Base-by-base conservation (phyloP, 441 rosid species). In the Raphanus hybrid region DNA sequence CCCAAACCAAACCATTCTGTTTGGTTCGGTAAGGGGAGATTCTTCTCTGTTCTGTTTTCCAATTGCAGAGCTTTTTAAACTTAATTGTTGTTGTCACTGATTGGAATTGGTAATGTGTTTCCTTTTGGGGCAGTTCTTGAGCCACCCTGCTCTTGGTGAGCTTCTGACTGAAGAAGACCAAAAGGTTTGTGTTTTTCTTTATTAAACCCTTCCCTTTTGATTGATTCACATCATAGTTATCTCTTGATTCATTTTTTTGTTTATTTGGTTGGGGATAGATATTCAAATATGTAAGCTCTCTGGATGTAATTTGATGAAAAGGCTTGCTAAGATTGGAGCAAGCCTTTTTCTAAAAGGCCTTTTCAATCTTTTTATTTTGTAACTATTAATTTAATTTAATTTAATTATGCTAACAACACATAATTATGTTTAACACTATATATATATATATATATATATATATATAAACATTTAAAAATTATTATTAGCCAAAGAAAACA, bases 91-190 rank as follows among this genome's bases (percentile, higher is more conserved):
- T 76, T 52, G 58, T 16, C 70, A 26, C 54, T 41, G 0, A 29
- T 10, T 64, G 34, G 45, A 20, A 18, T 73, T 18, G 6, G 63
- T 2, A 43, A 9, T 71, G 23, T 70, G 37, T 14, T 62, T 14
- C 0, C 52, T 70, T 54, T 85, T 59, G 23, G 23, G 55, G 83
- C 87, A 94, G 98, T 89, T 94, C 78, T 67, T 90, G 82, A 90
- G 96, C 76, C 98, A 94, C 84, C 98, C 96, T 54, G 94, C 87
- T 41, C 88, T 94, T 48, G 85, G 90, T 74, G 85, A 85, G 8
- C 88, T 92, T 74, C 78, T 94, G 87, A 89, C 74, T 0, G 96
- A 92, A 67, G 97, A 92, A 76, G 98, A 94, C 81, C 97, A 94
- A 48, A 92, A 94, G 98, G 98, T 93, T 74, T 69, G 75, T 15